Evolutionary conservation across 2,329 filamentous ascomycete genomes (phyloP).

Genomic region (Nemania abortiva): DNA sequence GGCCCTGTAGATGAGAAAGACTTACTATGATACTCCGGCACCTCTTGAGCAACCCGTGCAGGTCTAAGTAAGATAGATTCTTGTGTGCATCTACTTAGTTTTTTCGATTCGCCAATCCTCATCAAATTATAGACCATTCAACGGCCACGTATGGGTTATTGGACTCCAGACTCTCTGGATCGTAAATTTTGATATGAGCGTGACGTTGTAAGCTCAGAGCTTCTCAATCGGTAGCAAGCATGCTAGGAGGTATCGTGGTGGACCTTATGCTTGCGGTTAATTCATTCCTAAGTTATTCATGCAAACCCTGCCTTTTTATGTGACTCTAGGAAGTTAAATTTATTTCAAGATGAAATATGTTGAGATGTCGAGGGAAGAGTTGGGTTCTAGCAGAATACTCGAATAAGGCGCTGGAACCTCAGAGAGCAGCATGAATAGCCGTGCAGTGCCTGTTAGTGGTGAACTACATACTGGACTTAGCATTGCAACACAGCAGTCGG

Average conservation of each 20-base stretch:
- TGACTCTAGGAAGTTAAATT: neutral
- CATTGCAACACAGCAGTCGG: neutral
- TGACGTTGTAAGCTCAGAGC: neutral
- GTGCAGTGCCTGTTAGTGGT: constrained; percentile 34
- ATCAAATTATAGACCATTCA: neutral
- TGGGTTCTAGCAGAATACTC: neutral
- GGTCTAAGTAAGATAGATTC: neutral
- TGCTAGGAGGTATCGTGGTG: neutral
- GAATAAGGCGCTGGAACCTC: constrained; percentile 16
- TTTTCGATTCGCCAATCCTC: neutral
- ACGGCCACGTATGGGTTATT: neutral
- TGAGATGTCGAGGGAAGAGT: neutral
- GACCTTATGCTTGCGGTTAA: neutral
- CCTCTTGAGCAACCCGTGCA: neutral
- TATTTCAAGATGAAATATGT: neutral
- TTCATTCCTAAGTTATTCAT: too few relatives aligned
- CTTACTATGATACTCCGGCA: neutral
- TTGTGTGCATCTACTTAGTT: neutral
- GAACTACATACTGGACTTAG: neutral
- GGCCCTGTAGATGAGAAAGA: neutral
- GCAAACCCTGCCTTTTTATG: too few relatives aligned
- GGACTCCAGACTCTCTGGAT: neutral
- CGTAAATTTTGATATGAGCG: neutral
- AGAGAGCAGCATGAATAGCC: constrained; percentile 3
- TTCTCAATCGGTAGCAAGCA: neutral